Percentiles rank a stretch among this genome's conserved stretches.
These are phyloP conservation scores for Ormosia emarginata DNA, from an alignment of 306 rosid species.

Conservation along the genomic window DNA sequence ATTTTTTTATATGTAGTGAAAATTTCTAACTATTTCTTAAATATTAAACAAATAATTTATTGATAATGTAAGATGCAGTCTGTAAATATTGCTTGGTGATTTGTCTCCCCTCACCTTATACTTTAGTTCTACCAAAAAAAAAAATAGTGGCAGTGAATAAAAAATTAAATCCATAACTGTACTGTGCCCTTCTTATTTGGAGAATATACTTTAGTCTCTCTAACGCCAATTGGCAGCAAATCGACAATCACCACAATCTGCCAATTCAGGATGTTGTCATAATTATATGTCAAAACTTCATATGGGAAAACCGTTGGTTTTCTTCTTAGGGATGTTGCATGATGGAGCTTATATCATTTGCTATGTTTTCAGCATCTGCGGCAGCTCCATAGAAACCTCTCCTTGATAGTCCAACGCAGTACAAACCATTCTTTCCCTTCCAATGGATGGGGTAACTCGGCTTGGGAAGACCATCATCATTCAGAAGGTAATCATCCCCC, in stretches of 20 bases:
- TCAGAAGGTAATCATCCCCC: constrained; percentile 64
- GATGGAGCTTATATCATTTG: constrained; percentile 37
- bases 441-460: constrained; percentile 53
- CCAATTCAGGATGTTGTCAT: background rate
- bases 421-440: constrained; percentile 66
- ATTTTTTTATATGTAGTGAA: no score
- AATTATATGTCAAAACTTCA: background rate
- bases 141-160: no score
- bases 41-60: no score
- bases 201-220: background rate
- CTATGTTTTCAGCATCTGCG: constrained; percentile 58
- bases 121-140: no score
- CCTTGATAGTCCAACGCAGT: constrained; percentile 61
- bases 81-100: no score
- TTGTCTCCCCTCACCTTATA: no score
- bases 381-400: constrained; percentile 59
- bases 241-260: background rate
- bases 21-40: no score
- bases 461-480: constrained; percentile 59
- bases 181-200: background rate
- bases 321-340: background rate
- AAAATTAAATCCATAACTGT: no score
- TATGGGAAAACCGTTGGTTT: background rate
- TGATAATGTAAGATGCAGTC: no score
- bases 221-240: background rate